Conservation (phyloP, 495 filamentous ascomycete genomes). For the Neurospora sublineolata region DNA sequence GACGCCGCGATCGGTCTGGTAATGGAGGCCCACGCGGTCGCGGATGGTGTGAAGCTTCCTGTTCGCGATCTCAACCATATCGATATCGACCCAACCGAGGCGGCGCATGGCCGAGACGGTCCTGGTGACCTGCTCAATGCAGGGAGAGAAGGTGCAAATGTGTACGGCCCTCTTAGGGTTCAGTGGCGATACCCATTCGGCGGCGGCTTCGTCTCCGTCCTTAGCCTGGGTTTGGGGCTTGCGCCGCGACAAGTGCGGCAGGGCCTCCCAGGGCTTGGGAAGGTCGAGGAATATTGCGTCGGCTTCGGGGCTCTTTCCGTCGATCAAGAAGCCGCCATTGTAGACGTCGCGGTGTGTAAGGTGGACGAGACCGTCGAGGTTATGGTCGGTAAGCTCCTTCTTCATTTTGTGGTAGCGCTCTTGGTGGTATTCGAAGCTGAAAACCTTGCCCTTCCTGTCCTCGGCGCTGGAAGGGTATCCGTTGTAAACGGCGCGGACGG, state of each 20-base stretch:
- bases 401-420: slow-evolving; percentile 60
- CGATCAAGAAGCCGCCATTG: slow-evolving; percentile 64
- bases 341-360: slow-evolving; percentile 92
- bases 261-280: slow-evolving; percentile 83
- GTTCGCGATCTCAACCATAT: slow-evolving; percentile 78
- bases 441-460: slow-evolving; percentile 58
- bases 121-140: slow-evolving; percentile 84
- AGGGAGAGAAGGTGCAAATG: slow-evolving; percentile 90
- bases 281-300: slow-evolving; percentile 85
- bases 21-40: slow-evolving; percentile 55
- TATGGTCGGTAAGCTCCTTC: slow-evolving; percentile 64
- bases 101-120: slow-evolving; percentile 69
- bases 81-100: slow-evolving; percentile 79
- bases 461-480: slow-evolving; percentile 46
- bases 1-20: slow-evolving; percentile 28
- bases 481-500: slow-evolving; percentile 77
- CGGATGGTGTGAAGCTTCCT: slow-evolving; percentile 68
- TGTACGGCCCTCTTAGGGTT: slow-evolving; percentile 53
- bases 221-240: slow-evolving; percentile 18
- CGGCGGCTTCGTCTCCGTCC: slow-evolving; percentile 1
- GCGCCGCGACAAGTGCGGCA: slow-evolving; percentile 67
- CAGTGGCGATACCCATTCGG: slow-evolving; percentile 51
- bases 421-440: slow-evolving; percentile 87
- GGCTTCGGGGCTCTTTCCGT: slow-evolving; percentile 49
- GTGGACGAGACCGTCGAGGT: slow-evolving; percentile 57